Evolutionary conservation across 108 stramenopile genomes (phyloP).

Genomic region (Fistulifera pelliculosa): DNA sequence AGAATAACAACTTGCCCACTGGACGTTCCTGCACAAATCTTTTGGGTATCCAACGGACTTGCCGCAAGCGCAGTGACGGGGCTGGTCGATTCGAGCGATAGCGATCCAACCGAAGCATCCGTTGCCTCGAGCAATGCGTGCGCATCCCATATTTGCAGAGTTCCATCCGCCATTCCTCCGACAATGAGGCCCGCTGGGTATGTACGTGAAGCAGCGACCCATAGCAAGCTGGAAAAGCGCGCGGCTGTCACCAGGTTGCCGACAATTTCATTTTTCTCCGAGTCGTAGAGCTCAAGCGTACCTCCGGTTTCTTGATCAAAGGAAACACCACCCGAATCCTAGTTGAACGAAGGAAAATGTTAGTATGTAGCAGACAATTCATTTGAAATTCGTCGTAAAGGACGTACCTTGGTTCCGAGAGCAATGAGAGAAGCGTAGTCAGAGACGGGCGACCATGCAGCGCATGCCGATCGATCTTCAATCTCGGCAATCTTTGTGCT

Average conservation of each 20-base stretch:
- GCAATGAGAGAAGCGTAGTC: conserved; percentile 59
- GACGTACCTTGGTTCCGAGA: conserved; percentile 66
- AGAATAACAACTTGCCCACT: conserved; percentile 71
- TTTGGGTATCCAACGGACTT: conserved; percentile 64
- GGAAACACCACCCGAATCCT: conserved; percentile 52
- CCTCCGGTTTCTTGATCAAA: conserved; percentile 93
- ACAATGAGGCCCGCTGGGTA: conserved; percentile 77
- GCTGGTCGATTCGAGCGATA: conserved; percentile 37
- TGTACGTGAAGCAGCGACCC: conserved; percentile 23
- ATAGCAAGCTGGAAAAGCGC: conserved; percentile 56
- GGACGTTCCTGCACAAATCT: conserved; percentile 78
- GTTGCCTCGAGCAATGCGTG: conserved; percentile 32
- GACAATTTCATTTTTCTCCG: conserved; percentile 29
- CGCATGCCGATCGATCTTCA: conserved; percentile 44
- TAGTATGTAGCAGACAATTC: neutral
- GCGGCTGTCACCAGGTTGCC: conserved; percentile 69
- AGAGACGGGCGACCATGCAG: conserved; percentile 60
- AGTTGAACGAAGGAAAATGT: neutral
- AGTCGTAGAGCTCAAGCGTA: conserved; percentile 80
- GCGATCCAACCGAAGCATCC: conserved; percentile 31
- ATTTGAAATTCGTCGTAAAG: neutral
- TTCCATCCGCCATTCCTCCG: conserved; percentile 95
- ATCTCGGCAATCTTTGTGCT: conserved; percentile 67
- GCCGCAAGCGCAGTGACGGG: conserved; percentile 80
- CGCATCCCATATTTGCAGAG: conserved; percentile 87